A percentile compares a stretch with the other conserved stretches of the same genome.
These are phyloP conservation scores for Priceomyces fermenticarens DNA, from an alignment of 805 yeast species.

Conservation along the genomic window DNA sequence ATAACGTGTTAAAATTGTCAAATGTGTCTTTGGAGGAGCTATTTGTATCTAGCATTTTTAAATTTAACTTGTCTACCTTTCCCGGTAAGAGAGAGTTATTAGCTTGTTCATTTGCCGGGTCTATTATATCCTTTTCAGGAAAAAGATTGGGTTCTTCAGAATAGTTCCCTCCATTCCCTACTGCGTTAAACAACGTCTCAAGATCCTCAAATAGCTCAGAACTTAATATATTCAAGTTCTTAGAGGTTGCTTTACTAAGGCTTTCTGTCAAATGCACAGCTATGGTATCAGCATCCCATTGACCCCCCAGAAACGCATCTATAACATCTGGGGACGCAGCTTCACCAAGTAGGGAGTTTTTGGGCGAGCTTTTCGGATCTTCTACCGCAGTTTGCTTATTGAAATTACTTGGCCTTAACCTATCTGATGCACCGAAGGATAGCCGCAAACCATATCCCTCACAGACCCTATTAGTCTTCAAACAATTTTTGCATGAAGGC, in stretches of 20 bases:
- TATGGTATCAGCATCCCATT: not conserved
- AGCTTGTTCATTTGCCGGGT: not conserved
- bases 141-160: not conserved
- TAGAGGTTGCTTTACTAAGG: conserved; percentile 8
- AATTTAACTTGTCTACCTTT: not conserved
- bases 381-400: not conserved
- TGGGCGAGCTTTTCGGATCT: not conserved
- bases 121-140: not conserved
- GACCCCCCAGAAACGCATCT: not conserved
- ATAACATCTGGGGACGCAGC: not conserved
- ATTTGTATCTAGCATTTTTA: not conserved
- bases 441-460: conserved; percentile 50
- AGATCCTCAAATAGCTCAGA: conserved; percentile 23
- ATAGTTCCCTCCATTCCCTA: not conserved
- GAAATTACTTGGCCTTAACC: conserved; percentile 1
- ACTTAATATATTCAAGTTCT: conserved; percentile 20
- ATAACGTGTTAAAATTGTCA: conserved; percentile 4
- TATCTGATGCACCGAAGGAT: conserved; percentile 49
- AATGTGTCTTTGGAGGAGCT: not conserved
- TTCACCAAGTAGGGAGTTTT: conserved; percentile 3
- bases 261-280: too few relatives aligned
- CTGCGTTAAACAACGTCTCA: conserved; percentile 16
- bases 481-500: conserved; percentile 50
- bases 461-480: conserved; percentile 41
- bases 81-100: not conserved